Base-by-base conservation (phyloP, 805 yeast genomes). In the Metschnikowia similis region DNA sequence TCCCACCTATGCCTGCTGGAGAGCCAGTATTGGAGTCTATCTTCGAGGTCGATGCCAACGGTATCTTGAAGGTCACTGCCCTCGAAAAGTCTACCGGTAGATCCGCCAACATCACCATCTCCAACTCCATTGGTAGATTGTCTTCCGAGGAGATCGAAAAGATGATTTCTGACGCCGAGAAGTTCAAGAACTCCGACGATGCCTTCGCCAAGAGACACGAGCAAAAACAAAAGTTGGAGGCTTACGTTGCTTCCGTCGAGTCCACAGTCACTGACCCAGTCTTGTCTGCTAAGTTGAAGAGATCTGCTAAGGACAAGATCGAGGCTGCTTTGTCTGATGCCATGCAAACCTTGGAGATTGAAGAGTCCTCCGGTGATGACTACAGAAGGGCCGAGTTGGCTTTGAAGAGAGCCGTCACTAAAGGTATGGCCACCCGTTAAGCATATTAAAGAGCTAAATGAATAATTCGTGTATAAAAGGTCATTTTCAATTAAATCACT, bases 141-240 rank as follows among this genome's bases (percentile, higher is more conserved):
- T 73, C 77, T 35, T 66, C 76, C 58, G 77, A 72, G 53, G 77
- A 73, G 67, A 73, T 73, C 61, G 77, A 73, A 67, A 69, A 72
- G 70, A 73, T 73, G 77, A 72, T 73, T 60, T 60, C 63, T 56
- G 77, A 73, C 62, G 77, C 77, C 61, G 77, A 73, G 66, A 73
- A 73, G 64, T 73, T 90, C 96, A 92, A 92, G 89, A 82, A 92
- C 70, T 88, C 96, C 66, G 99, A 92, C 78, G 97, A 92, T 73
- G 97, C 96, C 68, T 94, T 92, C 87, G 95, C 98, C 79, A 92
- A 91, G 91, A 87, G 87, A 75, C 97, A 92, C 82, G 98, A 94
- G 84, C 94, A 96, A 72, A 92, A 91, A 83, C 97, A 92, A 82
- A 91, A 90, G 83, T 87, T 92, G 74, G 99, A 92, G 84, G 89